Conservation (phyloP, 2,329 filamentous ascomycete genomes). For the Apiospora phragmitis region DNA sequence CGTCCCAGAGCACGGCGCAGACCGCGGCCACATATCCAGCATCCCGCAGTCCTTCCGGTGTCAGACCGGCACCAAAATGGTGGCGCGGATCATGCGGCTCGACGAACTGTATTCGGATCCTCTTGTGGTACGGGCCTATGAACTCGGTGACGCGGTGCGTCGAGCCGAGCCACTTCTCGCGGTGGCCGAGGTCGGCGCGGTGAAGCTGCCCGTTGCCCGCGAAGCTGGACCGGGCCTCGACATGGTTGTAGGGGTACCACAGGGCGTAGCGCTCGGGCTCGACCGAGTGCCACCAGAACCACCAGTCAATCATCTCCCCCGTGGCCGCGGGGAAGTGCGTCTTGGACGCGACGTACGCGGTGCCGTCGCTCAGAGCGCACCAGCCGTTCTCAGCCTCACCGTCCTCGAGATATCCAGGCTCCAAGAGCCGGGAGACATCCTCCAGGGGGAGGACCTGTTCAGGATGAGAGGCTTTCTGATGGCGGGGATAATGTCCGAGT, state of each 20-base stretch:
- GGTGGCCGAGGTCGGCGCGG: slow-evolving; percentile 11
- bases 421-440: slow-evolving; percentile 14
- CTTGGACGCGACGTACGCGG: slow-evolving; percentile 19
- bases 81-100: slow-evolving; percentile 8
- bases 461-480: slow-evolving; percentile 14
- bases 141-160: slow-evolving; percentile 18
- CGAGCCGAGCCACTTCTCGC: slow-evolving; percentile 18
- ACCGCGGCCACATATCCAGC: slow-evolving; percentile 15
- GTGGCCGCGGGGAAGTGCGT: slow-evolving; percentile 15
- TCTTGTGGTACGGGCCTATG: slow-evolving; percentile 12
- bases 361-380: slow-evolving; percentile 16
- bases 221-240: slow-evolving; percentile 11
- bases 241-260: slow-evolving; percentile 19
- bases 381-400: slow-evolving; percentile 19
- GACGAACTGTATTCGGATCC: slow-evolving; percentile 18
- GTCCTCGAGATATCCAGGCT: slow-evolving; percentile 12
- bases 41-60: slow-evolving; percentile 14
- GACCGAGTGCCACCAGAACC: slow-evolving; percentile 23
- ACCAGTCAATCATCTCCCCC: slow-evolving; percentile 21
- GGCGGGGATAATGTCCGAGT: slow-evolving; percentile 15
- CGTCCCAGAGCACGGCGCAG: slow-evolving; percentile 17
- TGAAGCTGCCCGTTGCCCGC: neutral
- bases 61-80: slow-evolving; percentile 11
- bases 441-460: slow-evolving; percentile 13
- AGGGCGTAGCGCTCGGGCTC: slow-evolving; percentile 19